phyloP scores from a whole-genome alignment of 306 rosid genomes.

The Trifolium pratense region DNA sequence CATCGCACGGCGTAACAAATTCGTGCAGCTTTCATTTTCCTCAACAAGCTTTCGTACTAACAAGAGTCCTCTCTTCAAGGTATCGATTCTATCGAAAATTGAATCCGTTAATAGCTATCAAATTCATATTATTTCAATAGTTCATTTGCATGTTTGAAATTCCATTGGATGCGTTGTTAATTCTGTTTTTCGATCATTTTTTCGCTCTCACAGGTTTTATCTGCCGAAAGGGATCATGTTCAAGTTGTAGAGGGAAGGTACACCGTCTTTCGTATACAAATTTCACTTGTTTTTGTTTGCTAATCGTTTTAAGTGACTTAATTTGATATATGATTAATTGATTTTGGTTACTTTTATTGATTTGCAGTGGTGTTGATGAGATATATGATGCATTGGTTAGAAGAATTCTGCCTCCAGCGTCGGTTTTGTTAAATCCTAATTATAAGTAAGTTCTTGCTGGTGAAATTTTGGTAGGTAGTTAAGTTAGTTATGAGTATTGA shows the following conservation, averaged over 20 bases:
- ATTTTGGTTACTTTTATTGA: conserved; percentile 18
- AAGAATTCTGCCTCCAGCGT: conserved; percentile 61
- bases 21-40: conserved; percentile 44
- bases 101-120: not conserved
- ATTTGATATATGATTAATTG: not conserved
- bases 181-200: conserved; percentile 15
- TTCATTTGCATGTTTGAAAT: conserved; percentile 4
- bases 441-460: conserved; percentile 60
- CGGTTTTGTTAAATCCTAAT: conserved; percentile 57
- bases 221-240: conserved; percentile 57
- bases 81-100: not conserved
- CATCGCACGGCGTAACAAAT: conserved; percentile 36
- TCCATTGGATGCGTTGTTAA: conserved; percentile 12
- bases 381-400: conserved; percentile 76
- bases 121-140: not conserved
- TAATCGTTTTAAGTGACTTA: not conserved
- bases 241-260: conserved; percentile 73
- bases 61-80: conserved; percentile 57
- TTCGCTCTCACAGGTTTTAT: conserved; percentile 56
- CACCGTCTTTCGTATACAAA: conserved; percentile 3
- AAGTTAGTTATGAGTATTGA: conserved; percentile 29
- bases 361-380: conserved; percentile 65
- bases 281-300: not conserved
- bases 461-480: conserved; percentile 26
- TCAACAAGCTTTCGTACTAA: conserved; percentile 39